These are phyloP conservation scores for Ligustrum vulgare DNA, from an alignment of 257 asterid genomes.

Conservation along the genomic window DNA sequence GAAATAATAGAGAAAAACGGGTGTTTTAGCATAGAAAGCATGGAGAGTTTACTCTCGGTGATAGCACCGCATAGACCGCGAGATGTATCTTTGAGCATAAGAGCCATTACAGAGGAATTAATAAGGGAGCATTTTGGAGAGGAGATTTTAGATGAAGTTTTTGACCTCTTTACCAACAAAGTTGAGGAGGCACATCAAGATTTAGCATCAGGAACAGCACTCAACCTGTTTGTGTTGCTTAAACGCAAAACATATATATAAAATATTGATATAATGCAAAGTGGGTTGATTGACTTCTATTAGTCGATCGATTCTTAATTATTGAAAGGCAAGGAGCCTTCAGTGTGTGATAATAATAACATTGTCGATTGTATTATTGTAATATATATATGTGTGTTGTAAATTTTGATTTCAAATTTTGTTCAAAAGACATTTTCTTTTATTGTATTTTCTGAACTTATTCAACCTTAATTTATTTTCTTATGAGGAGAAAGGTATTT, in stretches of 20 bases:
- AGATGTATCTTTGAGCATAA: neutral
- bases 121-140: neutral
- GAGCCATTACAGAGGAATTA: neutral
- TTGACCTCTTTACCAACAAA: neutral
- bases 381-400: too few species aligned
- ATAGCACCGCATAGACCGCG: neutral
- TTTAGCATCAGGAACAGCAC: neutral
- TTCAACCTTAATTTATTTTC: too few species aligned
- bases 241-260: neutral
- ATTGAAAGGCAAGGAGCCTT: too few species aligned
- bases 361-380: too few species aligned
- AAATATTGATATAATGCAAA: too few species aligned
- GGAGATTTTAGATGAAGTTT: neutral
- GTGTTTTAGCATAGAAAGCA: constrained; percentile 23
- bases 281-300: too few species aligned
- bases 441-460: too few species aligned
- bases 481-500: too few species aligned
- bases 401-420: too few species aligned
- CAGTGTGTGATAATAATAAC: too few species aligned
- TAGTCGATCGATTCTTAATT: too few species aligned
- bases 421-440: too few species aligned
- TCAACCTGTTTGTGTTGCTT: neutral
- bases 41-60: constrained; percentile 13
- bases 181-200: neutral
- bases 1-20: constrained; percentile 18